Evolutionary conservation across 2,329 filamentous ascomycete genomes (phyloP).

Genomic region (Colletotrichum spinosum): DNA sequence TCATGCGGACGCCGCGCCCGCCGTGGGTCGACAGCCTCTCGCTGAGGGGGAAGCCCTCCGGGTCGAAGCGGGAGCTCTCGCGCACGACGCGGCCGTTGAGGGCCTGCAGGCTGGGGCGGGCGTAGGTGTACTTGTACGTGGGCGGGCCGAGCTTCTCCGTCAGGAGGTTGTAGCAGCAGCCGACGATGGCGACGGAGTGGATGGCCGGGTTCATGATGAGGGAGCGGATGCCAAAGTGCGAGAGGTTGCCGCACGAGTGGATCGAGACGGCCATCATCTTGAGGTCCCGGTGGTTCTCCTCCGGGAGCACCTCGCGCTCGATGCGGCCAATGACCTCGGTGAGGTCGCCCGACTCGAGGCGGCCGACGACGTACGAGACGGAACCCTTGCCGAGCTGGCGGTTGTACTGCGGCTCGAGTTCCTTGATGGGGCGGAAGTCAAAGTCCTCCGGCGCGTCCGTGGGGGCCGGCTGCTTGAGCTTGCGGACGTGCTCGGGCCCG

Average conservation of each 20-base stretch:
- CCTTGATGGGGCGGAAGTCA: conserved; percentile 60
- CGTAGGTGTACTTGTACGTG: conserved; percentile 84
- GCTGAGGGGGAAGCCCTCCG: conserved; percentile 95
- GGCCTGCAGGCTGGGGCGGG: conserved; percentile 76
- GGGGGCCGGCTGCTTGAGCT: conserved; percentile 11
- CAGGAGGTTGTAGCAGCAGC: conserved; percentile 97
- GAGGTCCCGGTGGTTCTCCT: conserved; percentile 49
- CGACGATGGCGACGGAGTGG: conserved; percentile 92
- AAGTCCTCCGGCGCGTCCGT: conserved; percentile 42
- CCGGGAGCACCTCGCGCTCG: conserved; percentile 53
- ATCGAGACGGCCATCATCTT: conserved; percentile 90
- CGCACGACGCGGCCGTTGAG: conserved; percentile 75
- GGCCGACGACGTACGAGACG: conserved; percentile 82
- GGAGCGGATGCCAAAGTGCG: conserved; percentile 91
- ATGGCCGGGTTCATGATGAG: conserved; percentile 87
- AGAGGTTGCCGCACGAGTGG: conserved; percentile 97
- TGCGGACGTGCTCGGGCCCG: conserved; percentile 50
- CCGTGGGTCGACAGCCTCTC: conserved; percentile 71
- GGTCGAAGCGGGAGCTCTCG: conserved; percentile 81
- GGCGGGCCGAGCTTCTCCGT: conserved; percentile 90
- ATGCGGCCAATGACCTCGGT: conserved; percentile 74
- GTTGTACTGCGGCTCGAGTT: conserved; percentile 64
- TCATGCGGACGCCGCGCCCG: conserved; percentile 78
- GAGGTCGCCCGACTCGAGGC: conserved; percentile 79
- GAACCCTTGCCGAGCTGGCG: conserved; percentile 73